These are phyloP conservation scores for Zalaria obscura DNA, from an alignment of 2,329 filamentous ascomycete genomes.

Conservation along the genomic window DNA sequence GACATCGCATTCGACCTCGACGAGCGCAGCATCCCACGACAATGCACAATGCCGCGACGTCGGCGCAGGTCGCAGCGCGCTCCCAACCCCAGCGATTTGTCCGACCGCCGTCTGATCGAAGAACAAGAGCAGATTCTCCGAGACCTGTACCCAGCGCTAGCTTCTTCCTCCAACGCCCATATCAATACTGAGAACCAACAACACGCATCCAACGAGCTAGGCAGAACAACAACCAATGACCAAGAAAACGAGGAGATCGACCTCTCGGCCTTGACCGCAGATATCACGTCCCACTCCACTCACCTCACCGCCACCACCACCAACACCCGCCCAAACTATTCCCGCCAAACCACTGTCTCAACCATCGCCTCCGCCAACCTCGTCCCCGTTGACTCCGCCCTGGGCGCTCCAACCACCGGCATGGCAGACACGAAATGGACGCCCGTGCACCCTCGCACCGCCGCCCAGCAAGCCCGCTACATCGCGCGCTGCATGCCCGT, in stretches of 20 bases:
- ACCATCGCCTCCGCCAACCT: constrained; percentile 10
- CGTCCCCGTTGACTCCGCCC: constrained; percentile 1
- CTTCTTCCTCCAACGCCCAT: neutral
- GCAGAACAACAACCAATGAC: constrained; percentile 1
- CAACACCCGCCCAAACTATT: constrained; percentile 8
- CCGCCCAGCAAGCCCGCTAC: constrained; percentile 28
- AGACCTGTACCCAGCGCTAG: constrained; percentile 25
- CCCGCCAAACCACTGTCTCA: constrained; percentile 13
- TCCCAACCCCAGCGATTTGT: constrained; percentile 17
- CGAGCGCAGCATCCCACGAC: constrained; percentile 39
- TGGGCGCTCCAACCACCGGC: neutral
- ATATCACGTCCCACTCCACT: constrained; percentile 3
- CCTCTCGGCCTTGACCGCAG: constrained; percentile 18
- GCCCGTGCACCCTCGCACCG: constrained; percentile 17
- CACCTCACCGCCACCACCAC: neutral
- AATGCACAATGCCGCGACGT: constrained; percentile 32
- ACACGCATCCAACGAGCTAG: neutral
- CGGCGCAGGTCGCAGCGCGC: constrained; percentile 14
- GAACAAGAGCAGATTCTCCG: constrained; percentile 35
- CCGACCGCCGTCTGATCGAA: constrained; percentile 24
- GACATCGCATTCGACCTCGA: constrained; percentile 58
- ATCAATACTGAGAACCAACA: neutral
- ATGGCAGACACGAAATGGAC: constrained; percentile 16
- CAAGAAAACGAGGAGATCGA: constrained; percentile 22
- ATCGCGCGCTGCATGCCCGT: constrained; percentile 32